Evolutionary conservation across 2,329 filamentous ascomycete species (phyloP), one percentile per base, ranked within the genome.

Genomic region (Ophiostoma australiae): DNA sequence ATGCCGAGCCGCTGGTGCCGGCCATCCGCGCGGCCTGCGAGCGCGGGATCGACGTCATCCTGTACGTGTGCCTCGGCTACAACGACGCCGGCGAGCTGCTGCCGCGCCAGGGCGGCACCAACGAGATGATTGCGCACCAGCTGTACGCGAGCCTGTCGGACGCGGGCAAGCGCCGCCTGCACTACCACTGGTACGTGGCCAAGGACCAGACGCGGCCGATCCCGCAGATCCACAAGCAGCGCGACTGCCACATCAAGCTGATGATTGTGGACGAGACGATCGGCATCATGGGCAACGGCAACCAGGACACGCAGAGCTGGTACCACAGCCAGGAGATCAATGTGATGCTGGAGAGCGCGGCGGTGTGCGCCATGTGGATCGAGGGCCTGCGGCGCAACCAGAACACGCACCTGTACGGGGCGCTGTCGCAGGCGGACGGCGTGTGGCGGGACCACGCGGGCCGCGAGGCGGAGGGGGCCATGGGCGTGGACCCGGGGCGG

Each of bases 221-320:
- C 41, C 85, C 89, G 69, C 89, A 91, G 69, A 84, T 81, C 3
- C 86, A 85, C 77, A 90, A 91, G 78, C 82, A 85, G 48, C 84
- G 91, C 0, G 87, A 85, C 71, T 93, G 91, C 76, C 91, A 94
- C 78, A 85, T 93, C 77, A 94, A 94, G 77, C 82, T 94, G 2
- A 85, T 94, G 82, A 90, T 94, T 61, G 88, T 87, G 1, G 91
- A 94, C 77, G 86, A 85, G 63, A 80, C 81, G 31, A 84, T 94
- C 48, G 91, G 86, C 1, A 88, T 94, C 48, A 86, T 91, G 78
- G 91, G 91, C 3, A 91, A 87, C 74, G 91, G 91, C 0, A 94
- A 94, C 76, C 89, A 93, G 77, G 91, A 94, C 75, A 93, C 91
- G 1, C 91, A 94, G 78, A 88, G 85, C 27, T 94, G 90, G 88